These are phyloP conservation scores for Russula ochroleuca DNA, from an alignment of 768 basidiomycete genomes.

Conservation along the genomic window DNA sequence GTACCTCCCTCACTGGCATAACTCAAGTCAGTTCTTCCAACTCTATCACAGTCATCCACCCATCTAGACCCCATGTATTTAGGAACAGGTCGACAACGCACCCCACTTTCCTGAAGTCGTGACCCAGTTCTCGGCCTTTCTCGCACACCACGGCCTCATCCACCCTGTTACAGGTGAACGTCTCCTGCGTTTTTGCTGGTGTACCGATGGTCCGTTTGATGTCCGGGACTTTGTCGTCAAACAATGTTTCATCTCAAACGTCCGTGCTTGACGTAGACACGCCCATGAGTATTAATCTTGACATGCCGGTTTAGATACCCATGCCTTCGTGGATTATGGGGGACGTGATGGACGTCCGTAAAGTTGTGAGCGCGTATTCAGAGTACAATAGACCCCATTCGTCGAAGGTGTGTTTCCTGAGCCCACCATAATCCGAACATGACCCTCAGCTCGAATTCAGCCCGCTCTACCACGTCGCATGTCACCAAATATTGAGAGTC, in stretches of 20 bases:
- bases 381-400: conserved; percentile 10
- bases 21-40: conserved; percentile 63
- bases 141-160: conserved; percentile 67
- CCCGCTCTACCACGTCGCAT: conserved; percentile 30
- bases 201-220: conserved; percentile 80
- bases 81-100: conserved; percentile 78
- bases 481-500: conserved; percentile 64
- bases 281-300: conserved; percentile 16
- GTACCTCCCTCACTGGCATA: conserved; percentile 85
- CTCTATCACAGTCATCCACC: background rate
- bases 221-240: conserved; percentile 83
- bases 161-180: conserved; percentile 52
- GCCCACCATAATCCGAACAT: background rate
- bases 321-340: conserved; percentile 73
- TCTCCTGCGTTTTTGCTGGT: conserved; percentile 70
- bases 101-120: conserved; percentile 73
- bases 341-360: conserved; percentile 72
- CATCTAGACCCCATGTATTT: conserved; percentile 17
- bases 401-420: conserved; percentile 14
- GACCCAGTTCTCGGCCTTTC: conserved; percentile 56
- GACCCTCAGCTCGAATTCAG: conserved; percentile 18
- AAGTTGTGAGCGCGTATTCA: conserved; percentile 48
- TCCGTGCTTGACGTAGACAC: conserved; percentile 34
- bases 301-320: conserved; percentile 41
- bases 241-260: conserved; percentile 84